A percentile compares a stretch with the other conserved stretches of the same genome.
Conservation (phyloP, 768 basidiomycete genomes). For the Mycena indigotica region DNA sequence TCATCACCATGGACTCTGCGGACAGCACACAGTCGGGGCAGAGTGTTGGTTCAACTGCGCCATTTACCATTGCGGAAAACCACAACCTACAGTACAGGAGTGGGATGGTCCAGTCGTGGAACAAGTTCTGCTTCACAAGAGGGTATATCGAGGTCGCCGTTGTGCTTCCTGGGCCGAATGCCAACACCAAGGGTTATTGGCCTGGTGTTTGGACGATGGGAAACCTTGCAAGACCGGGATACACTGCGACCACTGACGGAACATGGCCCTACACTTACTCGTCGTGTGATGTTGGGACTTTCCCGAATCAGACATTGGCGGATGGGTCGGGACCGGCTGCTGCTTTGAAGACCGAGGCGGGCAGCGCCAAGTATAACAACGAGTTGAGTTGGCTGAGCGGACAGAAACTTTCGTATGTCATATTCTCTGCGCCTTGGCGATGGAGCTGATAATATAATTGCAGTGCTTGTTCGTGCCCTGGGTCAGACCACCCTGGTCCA, state of each 20-base stretch:
- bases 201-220: constrained; percentile 90
- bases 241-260: constrained; percentile 78
- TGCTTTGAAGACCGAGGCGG: constrained; percentile 54
- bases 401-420: constrained; percentile 68
- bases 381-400: constrained; percentile 77
- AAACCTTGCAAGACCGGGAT: constrained; percentile 82
- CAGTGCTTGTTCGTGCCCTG: constrained; percentile 76
- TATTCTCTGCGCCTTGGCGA: background rate
- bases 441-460: background rate
- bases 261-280: constrained; percentile 82
- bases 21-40: constrained; percentile 32
- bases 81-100: constrained; percentile 65
- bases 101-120: constrained; percentile 89
- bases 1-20: constrained; percentile 65
- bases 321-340: constrained; percentile 61
- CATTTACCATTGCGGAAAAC: constrained; percentile 47
- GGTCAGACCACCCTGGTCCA: constrained; percentile 80
- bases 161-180: constrained; percentile 59
- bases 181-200: constrained; percentile 62
- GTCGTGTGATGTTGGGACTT: constrained; percentile 76
- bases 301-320: constrained; percentile 66
- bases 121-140: constrained; percentile 84
- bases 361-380: constrained; percentile 52
- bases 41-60: constrained; percentile 47
- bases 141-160: constrained; percentile 77